Evolutionary conservation across 148 eudicot species (phyloP), one percentile per base, ranked within the genome.

Genomic region (Bassia scoparia): DNA sequence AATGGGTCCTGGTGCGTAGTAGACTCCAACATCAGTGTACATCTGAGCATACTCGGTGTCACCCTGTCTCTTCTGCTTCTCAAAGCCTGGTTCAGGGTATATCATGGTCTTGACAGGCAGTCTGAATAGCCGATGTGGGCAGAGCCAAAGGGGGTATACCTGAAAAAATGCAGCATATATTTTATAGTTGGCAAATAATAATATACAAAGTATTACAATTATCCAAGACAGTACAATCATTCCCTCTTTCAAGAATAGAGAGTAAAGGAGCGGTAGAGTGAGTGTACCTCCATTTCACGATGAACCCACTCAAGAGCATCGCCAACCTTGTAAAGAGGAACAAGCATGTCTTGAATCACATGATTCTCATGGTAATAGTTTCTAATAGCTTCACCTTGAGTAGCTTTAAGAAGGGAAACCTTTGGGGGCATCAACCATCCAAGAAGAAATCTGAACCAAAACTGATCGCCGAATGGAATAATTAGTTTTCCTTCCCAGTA

Each of bases 381-480:
- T 68, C 97, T 82, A 61, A 90, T 90, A 64, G 96, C 93, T 74
- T 92, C 97, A 67, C 97, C 96, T 77, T 92, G 97, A 2, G 97
- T 92, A 68, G 97, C 97, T 86, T 92, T 92, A 0, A 92, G 96
- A 63, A 92, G 89, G 63, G 97, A 89, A 72, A 92, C 96, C 83
- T 88, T 92, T 9, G 97, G 97, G 2, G 97, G 97, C 97, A 92
- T 92, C 84, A 92, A 18, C 96, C 97, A 92, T 2, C 97, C 97
- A 23, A 92, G 75, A 67, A 87, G 82, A 81, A 80, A 83, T 80
- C 97, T 88, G 68, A 92, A 92, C 97, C 97, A 92, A 43, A 77
- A 86, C 54, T 92, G 97, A 80, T 92, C 97, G 61, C 77, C 97
- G 43, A 92, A 92, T 12, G 97, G 96, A 74, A 92, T 88, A 68